Base-by-base conservation (phyloP, 2,329 filamentous ascomycete species). In the Fusarium musae region DNA sequence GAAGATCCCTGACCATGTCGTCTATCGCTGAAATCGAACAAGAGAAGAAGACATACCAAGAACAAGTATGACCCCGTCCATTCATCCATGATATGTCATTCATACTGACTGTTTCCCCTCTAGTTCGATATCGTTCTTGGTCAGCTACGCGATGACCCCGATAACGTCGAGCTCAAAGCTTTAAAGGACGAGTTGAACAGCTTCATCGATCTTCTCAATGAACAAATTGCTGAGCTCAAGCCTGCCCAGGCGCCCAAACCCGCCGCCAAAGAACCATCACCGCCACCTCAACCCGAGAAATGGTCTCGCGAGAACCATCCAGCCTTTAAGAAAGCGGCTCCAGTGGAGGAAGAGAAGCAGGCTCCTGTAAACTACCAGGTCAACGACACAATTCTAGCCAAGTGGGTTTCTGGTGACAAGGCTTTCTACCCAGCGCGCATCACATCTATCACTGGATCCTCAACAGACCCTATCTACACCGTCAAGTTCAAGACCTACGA, bases 401-500 rank as follows among this genome's bases (percentile, higher is more conserved):
- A 96, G 83, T 99, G 95, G 94, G 85, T 93, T 52, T 93, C 94
- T 15, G 95, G 94, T 61, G 96, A 99, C 83, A 94, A 93, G 79
- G 89, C 89, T 30, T 98, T 95, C 84, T 98, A 98, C 84, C 92
- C 94, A 50, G 96, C 95, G 46, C 92, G 94, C 78, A 97, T 99
- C 82, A 96, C 94, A 58, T 95, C 93, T 59, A 95, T 98, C 77
- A 98, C 96, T 28, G 96, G 96, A 66, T 97, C 95, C 13, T 92
- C 92, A n/a, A 93, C 91, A 47, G 93, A 94, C 59, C 96, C 95
- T 40, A 93, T 98, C 72, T 99, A 98, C 82, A 93, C 94, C 53
- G 95, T 99, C 82, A 96, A 93, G 77, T 99, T 98, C 87, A 96
- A 97, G 84, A 93, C 91, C 78, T 98, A 98, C 84, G 90, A 92